Evolutionary conservation across 768 basidiomycete genomes (phyloP).

Genomic region (Lactarius psammicola): DNA sequence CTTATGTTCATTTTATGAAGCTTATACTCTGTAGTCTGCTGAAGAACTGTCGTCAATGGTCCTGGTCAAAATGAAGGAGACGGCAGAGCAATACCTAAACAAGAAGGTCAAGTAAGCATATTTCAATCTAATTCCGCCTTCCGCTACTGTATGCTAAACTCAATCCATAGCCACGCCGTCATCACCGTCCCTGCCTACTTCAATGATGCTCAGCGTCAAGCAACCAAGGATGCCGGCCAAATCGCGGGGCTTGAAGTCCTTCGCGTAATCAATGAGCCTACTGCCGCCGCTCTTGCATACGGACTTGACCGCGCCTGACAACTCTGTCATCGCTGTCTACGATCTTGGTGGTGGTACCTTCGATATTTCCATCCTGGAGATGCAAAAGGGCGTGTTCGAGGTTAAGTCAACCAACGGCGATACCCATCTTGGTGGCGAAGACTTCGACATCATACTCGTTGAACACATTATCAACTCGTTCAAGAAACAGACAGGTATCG

Average conservation of each 20-base stretch:
- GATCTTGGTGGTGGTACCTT: conserved; percentile 98
- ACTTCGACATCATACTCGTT: conserved; percentile 91
- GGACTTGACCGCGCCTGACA: conserved; percentile 82
- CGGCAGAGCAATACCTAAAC: conserved; percentile 89
- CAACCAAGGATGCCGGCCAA: conserved; percentile 96
- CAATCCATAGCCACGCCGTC: conserved; percentile 65
- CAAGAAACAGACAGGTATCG: conserved; percentile 87
- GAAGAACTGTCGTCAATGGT: conserved; percentile 90
- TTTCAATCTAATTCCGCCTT: background rate
- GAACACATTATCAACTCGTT: conserved; percentile 85
- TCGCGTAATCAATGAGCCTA: conserved; percentile 98
- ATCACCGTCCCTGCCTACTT: conserved; percentile 98
- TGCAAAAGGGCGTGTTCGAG: conserved; percentile 99
- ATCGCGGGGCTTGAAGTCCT: conserved; percentile 97
- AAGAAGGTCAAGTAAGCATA: conserved; percentile 87
- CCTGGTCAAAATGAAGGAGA: conserved; percentile 90
- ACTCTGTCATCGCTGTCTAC: conserved; percentile 94
- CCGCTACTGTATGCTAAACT: background rate
- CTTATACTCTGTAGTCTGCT: conserved; percentile 54
- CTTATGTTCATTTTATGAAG: background rate
- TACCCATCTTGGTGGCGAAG: conserved; percentile 94
- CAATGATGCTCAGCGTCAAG: conserved; percentile 99
- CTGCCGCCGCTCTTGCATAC: conserved; percentile 96
- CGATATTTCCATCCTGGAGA: conserved; percentile 99
- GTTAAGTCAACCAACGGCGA: conserved; percentile 99